Percentiles rank a stretch among this genome's conserved stretches.
phyloP scores from a whole-genome alignment of 2,329 filamentous ascomycete genomes.

The Fusarium tjaetaba region DNA sequence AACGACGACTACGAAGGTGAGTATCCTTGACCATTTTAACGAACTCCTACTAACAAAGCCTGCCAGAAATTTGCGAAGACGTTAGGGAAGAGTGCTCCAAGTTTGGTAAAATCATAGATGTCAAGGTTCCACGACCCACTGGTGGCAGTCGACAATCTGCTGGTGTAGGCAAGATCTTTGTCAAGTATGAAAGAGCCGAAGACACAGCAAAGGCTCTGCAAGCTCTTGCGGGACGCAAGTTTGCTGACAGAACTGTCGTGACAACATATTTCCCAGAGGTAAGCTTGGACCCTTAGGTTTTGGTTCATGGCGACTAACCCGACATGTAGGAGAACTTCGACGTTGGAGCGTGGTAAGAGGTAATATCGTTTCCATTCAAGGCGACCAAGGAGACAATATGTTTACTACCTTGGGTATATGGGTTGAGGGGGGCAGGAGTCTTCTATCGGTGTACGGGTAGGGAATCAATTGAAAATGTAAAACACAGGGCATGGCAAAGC shows the following conservation, averaged over 20 bases:
- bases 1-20: conserved; percentile 94
- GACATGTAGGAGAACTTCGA: conserved; percentile 87
- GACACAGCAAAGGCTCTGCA: conserved; percentile 85
- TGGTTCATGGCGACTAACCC: conserved; percentile 45
- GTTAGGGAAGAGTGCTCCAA: conserved; percentile 93
- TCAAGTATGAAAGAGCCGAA: conserved; percentile 86
- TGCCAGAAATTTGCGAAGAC: conserved; percentile 92
- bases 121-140: conserved; percentile 91
- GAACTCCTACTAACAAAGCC: conserved; percentile 47
- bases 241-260: conserved; percentile 94
- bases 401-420: conserved; percentile 31
- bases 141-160: conserved; percentile 84
- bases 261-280: conserved; percentile 97
- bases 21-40: conserved; percentile 24
- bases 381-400: conserved; percentile 1
- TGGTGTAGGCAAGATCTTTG: conserved; percentile 96
- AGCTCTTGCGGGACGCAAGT: conserved; percentile 93
- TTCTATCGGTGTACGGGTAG: conserved; percentile 36
- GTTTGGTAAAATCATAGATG: conserved; percentile 83
- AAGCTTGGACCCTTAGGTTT: conserved; percentile 41
- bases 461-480: conserved; percentile 44
- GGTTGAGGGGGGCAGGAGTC: conserved; percentile 28
- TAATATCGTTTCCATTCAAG: conserved; percentile 17
- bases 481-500: conserved; percentile 40
- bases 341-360: conserved; percentile 80